Conservation (phyloP, 2,329 filamentous ascomycete genomes). For the Fusarium anthophilum region DNA sequence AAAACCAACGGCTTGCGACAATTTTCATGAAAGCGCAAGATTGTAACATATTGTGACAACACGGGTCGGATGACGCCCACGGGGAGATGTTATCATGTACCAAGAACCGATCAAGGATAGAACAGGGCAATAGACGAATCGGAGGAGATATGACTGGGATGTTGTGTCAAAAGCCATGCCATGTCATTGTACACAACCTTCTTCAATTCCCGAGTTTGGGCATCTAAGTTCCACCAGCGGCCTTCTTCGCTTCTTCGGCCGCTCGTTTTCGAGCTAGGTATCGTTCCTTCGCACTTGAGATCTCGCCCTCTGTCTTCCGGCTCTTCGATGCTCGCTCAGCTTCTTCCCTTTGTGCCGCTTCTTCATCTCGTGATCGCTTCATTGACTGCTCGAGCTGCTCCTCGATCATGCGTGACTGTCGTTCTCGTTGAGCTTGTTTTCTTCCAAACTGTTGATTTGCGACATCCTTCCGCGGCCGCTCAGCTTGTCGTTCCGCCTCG, state of each 20-base stretch:
- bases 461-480: slow-evolving; percentile 49
- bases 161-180: slow-evolving; percentile 29
- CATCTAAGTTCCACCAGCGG: slow-evolving; percentile 46
- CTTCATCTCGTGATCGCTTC: slow-evolving; percentile 76
- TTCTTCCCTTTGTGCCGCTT: slow-evolving; percentile 70
- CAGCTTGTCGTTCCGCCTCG: slow-evolving; percentile 36
- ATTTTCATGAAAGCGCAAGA: slow-evolving; percentile 7
- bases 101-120: slow-evolving; percentile 23
- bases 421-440: slow-evolving; percentile 75
- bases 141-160: slow-evolving; percentile 19
- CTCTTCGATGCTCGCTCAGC: slow-evolving; percentile 76
- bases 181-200: slow-evolving; percentile 22
- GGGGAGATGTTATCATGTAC: slow-evolving; percentile 9
- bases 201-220: slow-evolving; percentile 31
- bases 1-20: slow-evolving; percentile 11
- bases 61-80: slow-evolving; percentile 4
- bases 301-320: slow-evolving; percentile 79
- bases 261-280: slow-evolving; percentile 82
- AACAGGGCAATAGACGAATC: slow-evolving; percentile 32
- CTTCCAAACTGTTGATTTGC: slow-evolving; percentile 57
- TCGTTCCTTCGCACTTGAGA: slow-evolving; percentile 80
- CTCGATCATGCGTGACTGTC: slow-evolving; percentile 82
- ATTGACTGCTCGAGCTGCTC: slow-evolving; percentile 77
- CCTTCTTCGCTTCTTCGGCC: slow-evolving; percentile 70
- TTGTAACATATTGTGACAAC: slow-evolving; percentile 43